Conservation (phyloP, 176 grass and related monocot genomes). For the Eleusine coracana region DNA sequence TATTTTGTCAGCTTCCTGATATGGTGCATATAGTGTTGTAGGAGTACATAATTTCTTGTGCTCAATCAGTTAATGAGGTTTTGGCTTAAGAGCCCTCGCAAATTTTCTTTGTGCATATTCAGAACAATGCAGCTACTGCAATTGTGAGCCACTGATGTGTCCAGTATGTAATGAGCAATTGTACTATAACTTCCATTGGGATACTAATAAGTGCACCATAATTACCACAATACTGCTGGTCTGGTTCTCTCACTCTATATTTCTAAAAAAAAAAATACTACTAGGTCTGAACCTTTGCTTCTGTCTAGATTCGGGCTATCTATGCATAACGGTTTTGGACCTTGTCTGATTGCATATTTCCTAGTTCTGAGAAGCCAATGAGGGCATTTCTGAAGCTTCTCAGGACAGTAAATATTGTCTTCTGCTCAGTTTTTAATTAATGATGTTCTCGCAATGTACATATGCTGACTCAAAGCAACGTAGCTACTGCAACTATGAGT, state of each 20-base stretch:
- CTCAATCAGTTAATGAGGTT: neutral
- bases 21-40: neutral
- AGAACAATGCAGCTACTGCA: conserved; percentile 6
- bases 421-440: neutral
- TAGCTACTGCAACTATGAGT: neutral
- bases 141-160: neutral
- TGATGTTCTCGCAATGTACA: neutral
- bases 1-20: conserved; percentile 14
- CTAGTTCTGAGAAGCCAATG: neutral
- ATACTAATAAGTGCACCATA: neutral
- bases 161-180: neutral
- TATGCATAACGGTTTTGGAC: neutral
- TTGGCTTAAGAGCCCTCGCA: neutral
- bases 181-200: neutral
- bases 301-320: neutral
- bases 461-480: conserved; percentile 8
- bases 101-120: neutral
- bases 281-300: neutral
- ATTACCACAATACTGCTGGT: neutral
- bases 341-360: neutral
- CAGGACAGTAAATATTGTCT: conserved; percentile 42
- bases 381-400: conserved; percentile 41
- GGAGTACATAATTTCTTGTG: neutral
- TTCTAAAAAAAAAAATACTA: neutral
- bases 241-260: too few species aligned